Base-by-base conservation (phyloP, 1,284 basidiomycete species). In the Trichosporon sp. region DNA sequence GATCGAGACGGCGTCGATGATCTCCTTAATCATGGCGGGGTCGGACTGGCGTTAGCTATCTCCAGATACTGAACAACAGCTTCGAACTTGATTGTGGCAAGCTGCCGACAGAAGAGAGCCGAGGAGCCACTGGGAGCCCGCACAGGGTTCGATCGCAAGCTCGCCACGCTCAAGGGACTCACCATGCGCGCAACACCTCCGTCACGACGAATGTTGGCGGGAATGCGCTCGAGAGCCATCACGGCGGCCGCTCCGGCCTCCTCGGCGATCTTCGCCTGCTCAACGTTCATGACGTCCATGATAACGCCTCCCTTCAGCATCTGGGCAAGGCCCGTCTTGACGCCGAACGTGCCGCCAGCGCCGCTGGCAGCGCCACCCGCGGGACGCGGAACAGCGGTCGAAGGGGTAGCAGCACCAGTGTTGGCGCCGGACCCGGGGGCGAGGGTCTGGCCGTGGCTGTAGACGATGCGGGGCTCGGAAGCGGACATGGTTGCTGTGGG, bases 161-260 rank as follows among this genome's bases (percentile, higher is more conserved):
- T 46, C 43, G 16, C 43, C 43, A n/a, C 3, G 16, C 2, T 7
- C 16, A 7, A n/a, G 61, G 1, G 38, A 78, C 87, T 77, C 78
- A 93, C 93, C 95, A 98, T 97, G 73, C 95, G 88, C 1, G 95
- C 93, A 69, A 98, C 95, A 74, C 95, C 95, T 54, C 95, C 95
- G 82, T 92, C 87, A 48, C 88, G 87, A 74, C 95, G 89, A 79
- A 99, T 99, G 82, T 98, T 95, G 40, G 96, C 96, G 19, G 96
- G 96, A 12, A 99, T 95, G 75, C 96, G 89, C 84, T 98, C 94
- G 7, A 96, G 88, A 12, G 94, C 94, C 96, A 99, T 98, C 75
- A 99, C 96, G 74, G 96, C 96, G 82, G 93, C 95, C 12, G 96
- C 96, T 72, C 97, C 96, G 10, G 96, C 96, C 81, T 97, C 95